phyloP scores from a whole-genome alignment of 192 early-diverging fungal species.

The Coemansia sp. region DNA sequence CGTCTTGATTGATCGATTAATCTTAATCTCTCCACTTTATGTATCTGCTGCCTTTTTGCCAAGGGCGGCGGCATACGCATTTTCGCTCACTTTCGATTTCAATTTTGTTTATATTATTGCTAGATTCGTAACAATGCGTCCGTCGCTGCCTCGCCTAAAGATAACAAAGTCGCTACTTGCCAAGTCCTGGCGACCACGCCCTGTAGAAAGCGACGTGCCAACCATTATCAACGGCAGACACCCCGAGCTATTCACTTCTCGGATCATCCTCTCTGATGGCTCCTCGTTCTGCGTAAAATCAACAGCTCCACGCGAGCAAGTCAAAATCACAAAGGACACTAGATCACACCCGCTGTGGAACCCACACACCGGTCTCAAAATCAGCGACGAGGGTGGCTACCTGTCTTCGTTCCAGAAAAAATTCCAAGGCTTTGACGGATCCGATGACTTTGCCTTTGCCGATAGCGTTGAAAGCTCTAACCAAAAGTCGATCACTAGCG shows the following conservation, averaged over 20 bases:
- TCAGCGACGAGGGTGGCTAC: conserved; percentile 79
- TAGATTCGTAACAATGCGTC: conserved; percentile 20
- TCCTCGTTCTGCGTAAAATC: conserved; percentile 78
- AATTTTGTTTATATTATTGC: background rate
- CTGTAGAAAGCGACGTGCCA: background rate
- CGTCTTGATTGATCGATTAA: background rate
- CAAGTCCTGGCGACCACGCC: conserved; percentile 44
- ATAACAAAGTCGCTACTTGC: conserved; percentile 30
- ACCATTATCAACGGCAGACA: conserved; percentile 18
- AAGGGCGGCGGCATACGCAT: background rate
- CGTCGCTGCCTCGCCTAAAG: conserved; percentile 20
- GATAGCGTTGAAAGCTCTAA: conserved; percentile 14
- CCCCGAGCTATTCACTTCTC: conserved; percentile 79
- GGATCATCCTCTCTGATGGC: conserved; percentile 86
- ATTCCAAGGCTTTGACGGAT: conserved; percentile 68
- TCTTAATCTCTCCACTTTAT: background rate
- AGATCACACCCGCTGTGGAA: conserved; percentile 95
- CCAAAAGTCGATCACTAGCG: conserved; percentile 7
- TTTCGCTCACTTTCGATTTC: background rate
- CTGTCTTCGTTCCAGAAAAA: conserved; percentile 79
- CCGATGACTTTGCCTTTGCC: conserved; percentile 36
- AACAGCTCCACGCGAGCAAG: conserved; percentile 80
- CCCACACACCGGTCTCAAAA: conserved; percentile 57
- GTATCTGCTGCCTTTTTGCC: background rate
- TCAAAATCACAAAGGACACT: conserved; percentile 90